Evolutionary conservation across 441 rosid genomes (phyloP), one percentile per base, ranked within the genome.

Genomic region (Erodium trifolium): DNA sequence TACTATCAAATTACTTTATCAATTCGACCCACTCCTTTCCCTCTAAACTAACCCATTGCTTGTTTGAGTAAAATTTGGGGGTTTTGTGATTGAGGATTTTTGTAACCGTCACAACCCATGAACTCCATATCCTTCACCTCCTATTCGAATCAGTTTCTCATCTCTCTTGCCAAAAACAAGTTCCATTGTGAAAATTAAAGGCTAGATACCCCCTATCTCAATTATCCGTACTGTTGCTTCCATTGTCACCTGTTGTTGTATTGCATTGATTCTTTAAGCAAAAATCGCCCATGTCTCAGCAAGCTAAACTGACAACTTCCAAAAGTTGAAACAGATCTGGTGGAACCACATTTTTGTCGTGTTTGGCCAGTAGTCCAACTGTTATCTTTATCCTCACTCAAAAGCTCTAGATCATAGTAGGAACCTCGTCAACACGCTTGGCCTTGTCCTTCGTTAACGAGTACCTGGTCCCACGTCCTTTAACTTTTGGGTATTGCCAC

Each of bases 271-370:
- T 29, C 34, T 11, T 60, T 60, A 12, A 19, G 65, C 14, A 18
- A 60, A 60, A 60, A 23, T 23, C 65, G 3, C 65, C 8, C n/a
- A 23, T 41, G 23, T 8, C 23, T 6, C 65, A 60, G 65, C 7
- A 60, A 60, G 65, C 65, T 49, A 60, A 23, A 60, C 65, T 10
- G 65, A 41, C 45, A 41, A 41, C 45, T 41, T 6, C 12, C 45
- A 41, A 41, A 41, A 41, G 45, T 9, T 41, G 11, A 41, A 41
- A 7, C 45, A 41, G 45, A 8, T 8, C 12, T 41, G 45, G 45
- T 8, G 45, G 45, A 9, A 41, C 45, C 45, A 41, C 45, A 41
- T 41, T 41, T 41, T 14, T 60, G 11, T 59, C 4, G 14, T 23
- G 14, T 19, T 60, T 60, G 35, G 34, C n/a, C 13, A 29, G 65